phyloP scores from a whole-genome alignment of 768 basidiomycete genomes.

The Nidularia pulvinata region DNA sequence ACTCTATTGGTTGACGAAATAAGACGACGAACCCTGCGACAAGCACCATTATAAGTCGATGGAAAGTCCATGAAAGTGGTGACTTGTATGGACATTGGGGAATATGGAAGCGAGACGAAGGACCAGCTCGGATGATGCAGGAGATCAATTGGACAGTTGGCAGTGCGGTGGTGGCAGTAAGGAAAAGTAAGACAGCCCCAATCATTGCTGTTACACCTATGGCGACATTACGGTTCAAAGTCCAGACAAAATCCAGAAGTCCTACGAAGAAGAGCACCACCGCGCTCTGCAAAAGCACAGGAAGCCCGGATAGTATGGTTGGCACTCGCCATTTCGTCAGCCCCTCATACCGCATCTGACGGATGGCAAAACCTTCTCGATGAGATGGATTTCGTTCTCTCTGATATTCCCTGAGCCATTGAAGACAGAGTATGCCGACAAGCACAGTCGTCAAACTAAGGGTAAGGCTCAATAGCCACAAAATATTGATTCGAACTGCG shows the following conservation, averaged over 20 bases:
- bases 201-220: neutral
- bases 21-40: no score
- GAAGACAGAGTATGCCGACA: no score
- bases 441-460: no score
- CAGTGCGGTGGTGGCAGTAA: neutral
- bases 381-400: constrained; percentile 1
- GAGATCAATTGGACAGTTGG: neutral
- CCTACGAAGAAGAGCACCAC: constrained; percentile 14
- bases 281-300: constrained; percentile 7
- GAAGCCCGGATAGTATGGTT: constrained; percentile 4
- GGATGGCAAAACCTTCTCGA: constrained; percentile 4
- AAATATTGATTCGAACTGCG: constrained; percentile 8
- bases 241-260: constrained; percentile 10
- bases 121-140: neutral
- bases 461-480: constrained; percentile 13
- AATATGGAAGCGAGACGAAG: neutral
- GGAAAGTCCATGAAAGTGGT: neutral
- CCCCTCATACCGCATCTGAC: constrained; percentile 10
- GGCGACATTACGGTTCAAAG: constrained; percentile 4
- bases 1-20: no score
- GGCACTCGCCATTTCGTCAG: constrained; percentile 10
- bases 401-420: constrained; percentile 14
- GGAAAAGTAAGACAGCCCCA: constrained; percentile 2
- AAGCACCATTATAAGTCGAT: neutral
- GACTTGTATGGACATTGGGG: neutral